Conservation (phyloP, 192 early-diverging fungal genomes). For the Coemansia furcata region DNA sequence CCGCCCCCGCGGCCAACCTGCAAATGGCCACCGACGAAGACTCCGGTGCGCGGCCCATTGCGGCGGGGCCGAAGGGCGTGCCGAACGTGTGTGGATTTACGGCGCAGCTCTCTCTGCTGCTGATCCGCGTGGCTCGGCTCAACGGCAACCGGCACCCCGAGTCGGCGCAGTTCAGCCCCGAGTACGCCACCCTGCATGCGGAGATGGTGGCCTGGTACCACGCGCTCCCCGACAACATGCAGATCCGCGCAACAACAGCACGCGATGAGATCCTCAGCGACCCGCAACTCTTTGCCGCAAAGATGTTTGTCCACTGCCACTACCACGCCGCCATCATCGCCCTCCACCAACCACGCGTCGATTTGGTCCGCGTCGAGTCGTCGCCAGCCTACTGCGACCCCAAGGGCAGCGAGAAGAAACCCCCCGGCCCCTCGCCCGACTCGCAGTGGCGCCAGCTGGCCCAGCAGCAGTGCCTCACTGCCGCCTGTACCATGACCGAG, state of each 20-base stretch:
- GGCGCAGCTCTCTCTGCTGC: slow-evolving; percentile 43
- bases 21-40: neutral
- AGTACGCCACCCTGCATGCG: slow-evolving; percentile 42
- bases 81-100: slow-evolving; percentile 35
- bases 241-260: slow-evolving; percentile 21
- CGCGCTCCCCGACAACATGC: slow-evolving; percentile 43
- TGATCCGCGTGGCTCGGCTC: slow-evolving; percentile 48
- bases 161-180: slow-evolving; percentile 50
- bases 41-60: neutral
- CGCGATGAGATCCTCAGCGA: slow-evolving; percentile 25
- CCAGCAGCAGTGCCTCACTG: slow-evolving; percentile 51
- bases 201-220: slow-evolving; percentile 53
- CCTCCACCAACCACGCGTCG: slow-evolving; percentile 50
- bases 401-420: neutral
- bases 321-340: slow-evolving; percentile 52
- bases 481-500: slow-evolving; percentile 53
- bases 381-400: neutral
- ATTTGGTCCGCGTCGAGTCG: slow-evolving; percentile 45
- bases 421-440: neutral
- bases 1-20: neutral
- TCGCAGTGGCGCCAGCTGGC: slow-evolving; percentile 48
- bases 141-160: slow-evolving; percentile 54
- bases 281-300: slow-evolving; percentile 43
- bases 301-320: slow-evolving; percentile 54
- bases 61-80: neutral